These are phyloP conservation scores for Alternaria sp. DNA, from an alignment of 2,329 filamentous ascomycete species.

Conservation along the genomic window DNA sequence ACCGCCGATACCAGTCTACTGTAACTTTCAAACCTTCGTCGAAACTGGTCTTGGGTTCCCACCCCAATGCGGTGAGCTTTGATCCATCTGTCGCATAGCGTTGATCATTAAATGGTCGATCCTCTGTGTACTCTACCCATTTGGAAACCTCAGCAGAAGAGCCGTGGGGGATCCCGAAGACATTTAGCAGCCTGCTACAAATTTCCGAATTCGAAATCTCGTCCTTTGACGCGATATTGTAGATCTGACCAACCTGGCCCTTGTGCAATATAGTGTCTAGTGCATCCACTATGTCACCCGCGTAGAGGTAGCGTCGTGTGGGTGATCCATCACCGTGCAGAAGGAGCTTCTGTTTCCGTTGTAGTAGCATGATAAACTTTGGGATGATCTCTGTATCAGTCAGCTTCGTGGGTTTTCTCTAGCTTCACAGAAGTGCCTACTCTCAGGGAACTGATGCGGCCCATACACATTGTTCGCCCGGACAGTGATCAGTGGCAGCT, in stretches of 20 bases:
- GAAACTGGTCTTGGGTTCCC: constrained; percentile 48
- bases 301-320: constrained; percentile 79
- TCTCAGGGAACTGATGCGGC: constrained; percentile 84
- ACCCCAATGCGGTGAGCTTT: constrained; percentile 50
- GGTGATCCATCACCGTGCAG: constrained; percentile 81
- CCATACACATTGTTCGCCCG: constrained; percentile 88
- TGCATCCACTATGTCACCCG: constrained; percentile 80
- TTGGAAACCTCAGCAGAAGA: constrained; percentile 61
- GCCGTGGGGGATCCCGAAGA: constrained; percentile 63
- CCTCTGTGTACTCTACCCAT: constrained; percentile 78
- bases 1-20: constrained; percentile 52
- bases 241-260: constrained; percentile 76
- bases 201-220: constrained; percentile 79
- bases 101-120: constrained; percentile 69
- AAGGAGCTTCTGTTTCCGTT: constrained; percentile 71
- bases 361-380: constrained; percentile 78
- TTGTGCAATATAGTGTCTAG: constrained; percentile 86
- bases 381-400: constrained; percentile 77
- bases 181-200: constrained; percentile 69
- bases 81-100: constrained; percentile 52
- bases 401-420: constrained; percentile 5
- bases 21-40: constrained; percentile 49
- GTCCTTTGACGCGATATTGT: constrained; percentile 82
- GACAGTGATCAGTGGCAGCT: constrained; percentile 80
- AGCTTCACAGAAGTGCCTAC: constrained; percentile 58